phyloP scores from a whole-genome alignment of 768 basidiomycete genomes.

The Lactifluus echinatus region DNA sequence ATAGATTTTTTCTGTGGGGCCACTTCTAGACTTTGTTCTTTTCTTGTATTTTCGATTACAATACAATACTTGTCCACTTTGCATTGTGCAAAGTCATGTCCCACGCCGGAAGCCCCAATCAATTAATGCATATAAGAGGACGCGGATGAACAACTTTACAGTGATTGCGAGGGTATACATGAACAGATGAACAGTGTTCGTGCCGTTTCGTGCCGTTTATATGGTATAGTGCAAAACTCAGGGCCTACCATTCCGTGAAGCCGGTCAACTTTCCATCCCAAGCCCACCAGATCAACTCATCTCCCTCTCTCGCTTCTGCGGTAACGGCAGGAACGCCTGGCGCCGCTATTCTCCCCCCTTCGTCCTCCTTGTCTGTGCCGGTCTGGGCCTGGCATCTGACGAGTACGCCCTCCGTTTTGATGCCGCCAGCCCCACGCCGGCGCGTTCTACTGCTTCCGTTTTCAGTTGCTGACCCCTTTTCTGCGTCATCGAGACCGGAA shows the following conservation, averaged over 20 bases:
- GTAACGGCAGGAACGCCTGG: neutral
- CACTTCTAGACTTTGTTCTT: no score
- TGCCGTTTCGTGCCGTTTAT: neutral
- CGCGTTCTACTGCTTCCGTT: constrained; percentile 22
- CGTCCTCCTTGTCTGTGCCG: neutral
- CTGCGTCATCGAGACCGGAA: constrained; percentile 16
- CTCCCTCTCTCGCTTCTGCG: constrained; percentile 28
- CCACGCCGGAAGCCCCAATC: neutral
- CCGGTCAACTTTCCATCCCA: constrained; percentile 43
- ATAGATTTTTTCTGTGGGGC: no score
- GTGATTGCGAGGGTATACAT: neutral
- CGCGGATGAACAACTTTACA: no score
- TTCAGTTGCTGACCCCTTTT: neutral
- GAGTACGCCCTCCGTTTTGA: constrained; percentile 36
- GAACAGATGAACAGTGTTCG: neutral
- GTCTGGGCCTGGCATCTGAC: constrained; percentile 26
- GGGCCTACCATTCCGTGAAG: constrained; percentile 38
- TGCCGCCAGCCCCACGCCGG: constrained; percentile 4
- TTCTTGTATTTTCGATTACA: no score
- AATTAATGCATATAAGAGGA: no score
- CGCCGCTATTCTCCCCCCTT: no score
- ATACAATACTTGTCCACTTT: no score
- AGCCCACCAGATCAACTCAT: constrained; percentile 45
- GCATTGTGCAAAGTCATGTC: neutral
- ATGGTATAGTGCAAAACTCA: neutral